Evolutionary conservation across 306 rosid genomes (phyloP).

Genomic region (Cicer arietinum): DNA sequence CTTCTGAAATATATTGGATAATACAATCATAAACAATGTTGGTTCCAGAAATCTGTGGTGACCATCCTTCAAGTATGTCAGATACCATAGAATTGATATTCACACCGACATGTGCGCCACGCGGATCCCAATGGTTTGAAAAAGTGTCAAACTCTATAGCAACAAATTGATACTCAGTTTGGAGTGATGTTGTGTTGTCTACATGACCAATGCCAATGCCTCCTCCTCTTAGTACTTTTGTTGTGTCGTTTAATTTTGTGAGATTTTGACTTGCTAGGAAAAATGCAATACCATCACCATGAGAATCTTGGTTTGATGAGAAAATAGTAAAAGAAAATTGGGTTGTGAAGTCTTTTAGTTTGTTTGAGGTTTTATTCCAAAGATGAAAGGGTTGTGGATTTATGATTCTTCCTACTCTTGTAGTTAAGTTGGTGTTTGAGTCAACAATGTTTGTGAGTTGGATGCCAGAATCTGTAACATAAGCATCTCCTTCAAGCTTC

Average conservation of each 20-base stretch:
- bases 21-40: neutral
- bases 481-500: slow-evolving; percentile 35
- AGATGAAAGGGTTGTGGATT: slow-evolving; percentile 22
- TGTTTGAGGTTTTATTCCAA: slow-evolving; percentile 40
- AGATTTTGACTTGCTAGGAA: slow-evolving; percentile 45
- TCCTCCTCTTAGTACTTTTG: slow-evolving; percentile 29
- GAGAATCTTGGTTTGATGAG: neutral
- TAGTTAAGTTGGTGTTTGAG: too few species aligned
- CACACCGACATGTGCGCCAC: slow-evolving; percentile 29
- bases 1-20: slow-evolving; percentile 18
- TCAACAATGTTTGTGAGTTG: slow-evolving; percentile 22
- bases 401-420: neutral
- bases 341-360: slow-evolving; percentile 42
- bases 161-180: slow-evolving; percentile 39
- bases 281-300: slow-evolving; percentile 58
- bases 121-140: slow-evolving; percentile 33
- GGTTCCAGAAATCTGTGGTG: neutral
- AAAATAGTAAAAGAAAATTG: slow-evolving; percentile 51
- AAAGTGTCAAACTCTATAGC: slow-evolving; percentile 61
- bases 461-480: neutral
- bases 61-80: neutral
- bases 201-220: slow-evolving; percentile 45
- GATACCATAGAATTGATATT: slow-evolving; percentile 37
- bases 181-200: neutral
- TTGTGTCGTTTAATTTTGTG: neutral